phyloP scores from a whole-genome alignment of 2,329 filamentous ascomycete genomes.

The Dryadomyces sulphureus region DNA sequence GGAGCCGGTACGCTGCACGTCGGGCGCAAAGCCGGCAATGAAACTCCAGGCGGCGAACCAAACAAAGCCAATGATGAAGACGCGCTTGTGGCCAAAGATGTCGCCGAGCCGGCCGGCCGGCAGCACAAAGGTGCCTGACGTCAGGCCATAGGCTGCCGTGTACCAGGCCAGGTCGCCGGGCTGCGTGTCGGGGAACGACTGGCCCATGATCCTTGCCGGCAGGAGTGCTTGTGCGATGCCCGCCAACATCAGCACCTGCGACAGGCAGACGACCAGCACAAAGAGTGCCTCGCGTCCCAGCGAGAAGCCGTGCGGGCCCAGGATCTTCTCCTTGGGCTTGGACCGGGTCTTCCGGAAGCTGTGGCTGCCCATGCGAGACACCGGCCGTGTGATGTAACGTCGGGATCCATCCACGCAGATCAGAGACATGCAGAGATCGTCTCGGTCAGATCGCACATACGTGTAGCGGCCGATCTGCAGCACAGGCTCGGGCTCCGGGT shows the following conservation, averaged over 20 bases:
- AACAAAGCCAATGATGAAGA: conserved; percentile 36
- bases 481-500: conserved; percentile 10
- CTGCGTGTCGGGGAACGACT: conserved; percentile 27
- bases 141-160: conserved; percentile 41
- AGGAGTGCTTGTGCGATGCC: conserved; percentile 32
- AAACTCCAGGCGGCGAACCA: conserved; percentile 42
- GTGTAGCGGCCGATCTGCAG: conserved; percentile 14
- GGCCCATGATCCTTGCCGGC: conserved; percentile 31
- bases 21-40: conserved; percentile 26
- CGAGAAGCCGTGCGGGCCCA: conserved; percentile 12
- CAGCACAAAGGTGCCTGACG: conserved; percentile 41
- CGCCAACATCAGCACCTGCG: conserved; percentile 30
- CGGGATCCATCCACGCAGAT: conserved; percentile 8
- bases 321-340: background rate
- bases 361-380: background rate
- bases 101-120: conserved; percentile 41
- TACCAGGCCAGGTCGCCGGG: conserved; percentile 37
- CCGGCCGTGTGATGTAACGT: conserved; percentile 3
- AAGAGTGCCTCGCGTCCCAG: conserved; percentile 20
- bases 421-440: conserved; percentile 8
- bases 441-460: conserved; percentile 12
- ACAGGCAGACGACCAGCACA: conserved; percentile 22
- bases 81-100: conserved; percentile 38
- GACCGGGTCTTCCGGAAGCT: background rate
- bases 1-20: conserved; percentile 8